A percentile compares a stretch with the other conserved stretches of the same genome.
phyloP scores from a whole-genome alignment of 257 asterid species.

The Solanum sitiens region DNA sequence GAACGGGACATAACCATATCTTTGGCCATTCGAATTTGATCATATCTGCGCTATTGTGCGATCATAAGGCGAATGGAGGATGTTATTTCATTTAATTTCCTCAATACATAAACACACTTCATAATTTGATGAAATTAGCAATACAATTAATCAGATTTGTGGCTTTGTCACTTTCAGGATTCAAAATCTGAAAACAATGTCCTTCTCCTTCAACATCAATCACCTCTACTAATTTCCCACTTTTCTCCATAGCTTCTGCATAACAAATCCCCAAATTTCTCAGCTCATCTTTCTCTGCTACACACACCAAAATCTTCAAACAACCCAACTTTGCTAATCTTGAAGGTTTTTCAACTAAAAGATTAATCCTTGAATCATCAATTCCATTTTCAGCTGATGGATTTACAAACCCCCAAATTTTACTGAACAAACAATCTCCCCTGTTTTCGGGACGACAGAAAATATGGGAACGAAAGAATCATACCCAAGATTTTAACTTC shows the following conservation, averaged over 20 bases:
- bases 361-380: conserved; percentile 6
- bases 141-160: background rate
- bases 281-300: background rate
- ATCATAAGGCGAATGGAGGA: too few relatives aligned
- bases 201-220: conserved; percentile 8
- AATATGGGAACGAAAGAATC: conserved; percentile 8
- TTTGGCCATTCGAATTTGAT: too few relatives aligned
- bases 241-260: background rate
- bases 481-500: background rate
- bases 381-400: background rate
- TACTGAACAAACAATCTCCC: background rate
- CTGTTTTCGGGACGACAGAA: background rate
- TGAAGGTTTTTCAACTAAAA: background rate
- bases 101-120: background rate
- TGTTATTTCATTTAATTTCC: background rate
- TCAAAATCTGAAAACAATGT: conserved; percentile 1
- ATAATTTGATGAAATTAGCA: background rate
- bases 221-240: background rate
- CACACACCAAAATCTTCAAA: background rate
- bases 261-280: background rate
- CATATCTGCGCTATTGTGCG: too few relatives aligned
- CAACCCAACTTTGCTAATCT: background rate
- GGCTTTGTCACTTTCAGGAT: background rate
- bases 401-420: background rate
- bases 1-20: too few relatives aligned